Evolutionary conservation across 129 eudicot genomes (phyloP), one percentile per base, ranked within the genome.

Genomic region (Flaveria bidentis): DNA sequence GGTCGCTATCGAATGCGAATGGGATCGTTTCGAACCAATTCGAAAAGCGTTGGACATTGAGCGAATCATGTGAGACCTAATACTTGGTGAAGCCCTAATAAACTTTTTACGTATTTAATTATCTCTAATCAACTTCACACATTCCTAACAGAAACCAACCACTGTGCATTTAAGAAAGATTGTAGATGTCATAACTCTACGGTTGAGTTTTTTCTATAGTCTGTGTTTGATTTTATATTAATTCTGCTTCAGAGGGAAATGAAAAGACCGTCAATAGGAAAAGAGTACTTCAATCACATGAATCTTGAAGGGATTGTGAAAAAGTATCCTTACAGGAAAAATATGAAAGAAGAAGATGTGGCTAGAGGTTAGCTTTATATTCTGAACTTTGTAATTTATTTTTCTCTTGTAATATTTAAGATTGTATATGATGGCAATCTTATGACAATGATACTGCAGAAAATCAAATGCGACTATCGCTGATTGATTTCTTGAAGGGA

Each of bases 401-500:
- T 44, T 25, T 72, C 75, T 58, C 16, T 9, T 23, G 5, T 1
- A 42, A 30, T 57, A 16, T 61, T 63, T 16, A 57, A 2, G 58
- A 6, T 17, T 7, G 13, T 58, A 62, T 61, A 28, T 78, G 52
- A 76, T 53, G 67, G 20, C 17, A 23, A 53, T 80, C 23, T 55
- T 72, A 53, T 76, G 45, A 71, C 17, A 10, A 52, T 58, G 20
- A 75, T 77, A 36, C 69, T 69, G 55, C 97, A 95, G 99, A 95
- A 74, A 84, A 86, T 83, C 94, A 85, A 80, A 74, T 80, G 75
- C 89, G 99, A 69, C 84, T 91, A 67, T 89, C 97, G 23, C 89
- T 95, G 72, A 82, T 89, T 84, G 99, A 95, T 89, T 95, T 95
- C 82, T 82, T 95, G 85, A 95, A 85, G 86, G 99, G 99, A 60